phyloP scores from a whole-genome alignment of 768 basidiomycete genomes.

The Hypholoma sublateritium region DNA sequence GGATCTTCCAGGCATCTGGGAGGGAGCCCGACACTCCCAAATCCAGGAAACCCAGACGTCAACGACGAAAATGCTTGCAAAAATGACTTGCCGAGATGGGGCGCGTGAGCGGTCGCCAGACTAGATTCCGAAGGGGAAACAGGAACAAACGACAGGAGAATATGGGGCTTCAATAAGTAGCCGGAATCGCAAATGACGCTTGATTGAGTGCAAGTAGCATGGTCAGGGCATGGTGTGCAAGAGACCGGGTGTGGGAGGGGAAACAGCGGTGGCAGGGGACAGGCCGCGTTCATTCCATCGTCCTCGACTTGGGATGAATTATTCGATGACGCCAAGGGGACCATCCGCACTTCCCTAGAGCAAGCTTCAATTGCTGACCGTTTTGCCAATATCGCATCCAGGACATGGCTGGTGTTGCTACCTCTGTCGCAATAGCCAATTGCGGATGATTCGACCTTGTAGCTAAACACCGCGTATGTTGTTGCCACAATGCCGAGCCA shows the following conservation, averaged over 20 bases:
- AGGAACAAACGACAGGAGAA: constrained; percentile 53
- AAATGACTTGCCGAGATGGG: constrained; percentile 22
- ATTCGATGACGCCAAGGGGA: constrained; percentile 29
- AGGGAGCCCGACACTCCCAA: constrained; percentile 77
- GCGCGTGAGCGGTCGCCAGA: constrained; percentile 39
- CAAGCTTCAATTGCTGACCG: constrained; percentile 54
- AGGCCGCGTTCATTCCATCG: constrained; percentile 39
- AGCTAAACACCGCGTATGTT: constrained; percentile 39
- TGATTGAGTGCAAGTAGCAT: constrained; percentile 59
- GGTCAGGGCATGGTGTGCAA: constrained; percentile 75
- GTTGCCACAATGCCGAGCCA: constrained; percentile 33
- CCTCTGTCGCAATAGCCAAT: constrained; percentile 80
- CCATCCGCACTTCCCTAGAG: constrained; percentile 49
- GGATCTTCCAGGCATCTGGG: constrained; percentile 80
- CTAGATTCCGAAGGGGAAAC: constrained; percentile 34
- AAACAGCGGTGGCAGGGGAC: constrained; percentile 54
- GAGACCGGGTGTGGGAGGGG: constrained; percentile 57
- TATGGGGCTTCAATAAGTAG: constrained; percentile 64
- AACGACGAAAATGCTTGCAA: constrained; percentile 40
- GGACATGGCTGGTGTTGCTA: constrained; percentile 52
- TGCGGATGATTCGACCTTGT: constrained; percentile 65
- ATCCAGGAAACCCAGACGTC: constrained; percentile 70
- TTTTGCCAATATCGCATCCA: constrained; percentile 48
- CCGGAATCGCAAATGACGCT: constrained; percentile 66
- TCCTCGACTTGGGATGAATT: constrained; percentile 20